Conservation (phyloP, 1,284 basidiomycete genomes). For the Clitocybe nebularis region DNA sequence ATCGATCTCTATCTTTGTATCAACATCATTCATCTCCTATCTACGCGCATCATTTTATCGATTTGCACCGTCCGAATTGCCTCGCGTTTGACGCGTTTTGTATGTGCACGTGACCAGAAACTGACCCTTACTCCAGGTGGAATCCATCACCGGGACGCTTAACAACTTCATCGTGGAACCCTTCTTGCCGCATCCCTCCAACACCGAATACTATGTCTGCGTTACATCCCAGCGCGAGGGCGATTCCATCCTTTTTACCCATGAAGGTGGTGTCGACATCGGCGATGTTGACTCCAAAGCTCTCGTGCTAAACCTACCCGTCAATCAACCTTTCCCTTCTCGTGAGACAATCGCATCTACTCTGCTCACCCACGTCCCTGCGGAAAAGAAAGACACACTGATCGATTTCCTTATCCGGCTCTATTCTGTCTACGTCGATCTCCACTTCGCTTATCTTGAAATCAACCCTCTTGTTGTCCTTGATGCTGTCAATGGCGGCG, state of each 20-base stretch:
- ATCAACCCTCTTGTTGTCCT: conserved; percentile 98
- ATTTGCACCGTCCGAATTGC: background rate
- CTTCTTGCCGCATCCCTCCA: conserved; percentile 91
- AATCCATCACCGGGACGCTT: conserved; percentile 89
- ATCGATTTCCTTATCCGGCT: conserved; percentile 94
- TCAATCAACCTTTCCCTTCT: conserved; percentile 75
- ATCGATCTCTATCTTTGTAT: conserved; percentile 11
- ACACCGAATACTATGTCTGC: conserved; percentile 98
- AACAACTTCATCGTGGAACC: conserved; percentile 99
- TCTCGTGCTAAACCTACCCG: conserved; percentile 83
- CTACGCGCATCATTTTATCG: conserved; percentile 11
- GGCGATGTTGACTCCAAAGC: conserved; percentile 99
- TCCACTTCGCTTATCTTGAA: conserved; percentile 98
- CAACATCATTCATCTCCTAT: conserved; percentile 12
- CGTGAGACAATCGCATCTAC: conserved; percentile 72
- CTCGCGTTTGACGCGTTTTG: conserved; percentile 15
- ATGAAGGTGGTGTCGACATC: conserved; percentile 98
- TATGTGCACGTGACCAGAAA: conserved; percentile 13
- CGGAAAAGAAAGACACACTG: conserved; percentile 80
- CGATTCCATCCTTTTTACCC: conserved; percentile 97
- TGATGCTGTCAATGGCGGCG: conserved; percentile 69
- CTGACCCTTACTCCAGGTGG: conserved; percentile 82
- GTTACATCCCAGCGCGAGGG: conserved; percentile 95
- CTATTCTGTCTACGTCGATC: conserved; percentile 96
- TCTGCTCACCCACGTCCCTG: conserved; percentile 79